These are phyloP conservation scores for Reticulascus tulasneorum DNA, from an alignment of 2,329 filamentous ascomycete species.

Conservation along the genomic window DNA sequence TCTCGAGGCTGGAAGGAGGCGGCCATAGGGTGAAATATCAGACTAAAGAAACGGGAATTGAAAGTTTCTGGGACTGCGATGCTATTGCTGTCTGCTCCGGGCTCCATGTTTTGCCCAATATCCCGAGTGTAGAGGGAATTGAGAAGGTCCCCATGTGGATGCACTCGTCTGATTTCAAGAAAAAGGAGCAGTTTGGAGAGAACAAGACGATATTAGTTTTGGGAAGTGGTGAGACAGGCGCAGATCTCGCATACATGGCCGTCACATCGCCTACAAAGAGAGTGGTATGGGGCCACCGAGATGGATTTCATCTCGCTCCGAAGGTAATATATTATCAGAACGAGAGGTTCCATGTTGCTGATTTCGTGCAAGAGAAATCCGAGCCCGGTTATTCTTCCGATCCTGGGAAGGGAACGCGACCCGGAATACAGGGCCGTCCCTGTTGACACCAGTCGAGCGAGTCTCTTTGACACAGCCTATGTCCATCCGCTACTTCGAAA, in stretches of 20 bases:
- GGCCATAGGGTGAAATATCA: slow-evolving; percentile 9
- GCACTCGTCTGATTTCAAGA: slow-evolving; percentile 40
- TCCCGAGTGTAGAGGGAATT: slow-evolving; percentile 33
- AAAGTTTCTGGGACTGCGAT: slow-evolving; percentile 31
- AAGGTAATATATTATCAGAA: slow-evolving; percentile 31
- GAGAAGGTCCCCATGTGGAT: slow-evolving; percentile 29
- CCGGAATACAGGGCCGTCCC: too few relatives aligned
- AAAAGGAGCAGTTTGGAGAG: slow-evolving; percentile 32
- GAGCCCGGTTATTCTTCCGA: too few relatives aligned
- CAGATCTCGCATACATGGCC: slow-evolving; percentile 39
- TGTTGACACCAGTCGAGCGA: slow-evolving; percentile 41
- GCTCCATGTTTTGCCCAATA: slow-evolving; percentile 33
- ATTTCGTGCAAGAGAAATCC: too few relatives aligned
- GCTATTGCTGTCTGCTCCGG: slow-evolving; percentile 41
- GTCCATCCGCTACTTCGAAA: slow-evolving; percentile 40
- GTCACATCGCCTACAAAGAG: slow-evolving; percentile 35
- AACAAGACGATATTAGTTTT: slow-evolving; percentile 35
- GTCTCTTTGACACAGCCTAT: slow-evolving; percentile 49
- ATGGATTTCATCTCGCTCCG: slow-evolving; percentile 40
- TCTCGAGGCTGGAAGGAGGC: slow-evolving; percentile 14
- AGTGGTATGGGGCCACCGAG: slow-evolving; percentile 38
- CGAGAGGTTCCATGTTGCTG: too few relatives aligned
- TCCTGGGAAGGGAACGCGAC: too few relatives aligned
- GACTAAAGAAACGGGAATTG: too few relatives aligned
- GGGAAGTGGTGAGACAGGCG: slow-evolving; percentile 41